Base-by-base conservation (phyloP, 2,329 filamentous ascomycete genomes). In the Trichoderma sp. region DNA sequence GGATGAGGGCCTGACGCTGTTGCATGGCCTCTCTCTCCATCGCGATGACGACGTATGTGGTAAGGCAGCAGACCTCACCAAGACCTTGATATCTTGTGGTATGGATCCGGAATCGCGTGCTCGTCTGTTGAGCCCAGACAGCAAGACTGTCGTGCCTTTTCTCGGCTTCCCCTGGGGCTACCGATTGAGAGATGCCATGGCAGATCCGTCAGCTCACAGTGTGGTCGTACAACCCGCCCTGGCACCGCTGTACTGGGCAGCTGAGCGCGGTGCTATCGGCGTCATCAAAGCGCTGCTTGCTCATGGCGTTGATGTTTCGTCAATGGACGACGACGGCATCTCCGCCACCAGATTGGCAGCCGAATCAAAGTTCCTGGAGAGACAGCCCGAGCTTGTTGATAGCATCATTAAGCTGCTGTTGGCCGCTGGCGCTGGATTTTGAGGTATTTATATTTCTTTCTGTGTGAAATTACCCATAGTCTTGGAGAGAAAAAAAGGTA, bases 1-100 rank as follows among this genome's bases (percentile, higher is more conserved):
- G 2, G 66, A 67, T 37, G 75, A 75, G 63, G 74, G 74, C 5
- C 74, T 73, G 73, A 74, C 72, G 12, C 59, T 70, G 15, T 60
- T 77, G 39, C 73, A 77, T 54, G 69, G 63, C 37, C 56, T 75
- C 15, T 69, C 70, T 1, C 63, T 71, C 5, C 54, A 69, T 19
- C 37, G 34, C 4, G 60, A 70, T 22, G 29, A 57, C 2, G 52
- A 67, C 5, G 35, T 25, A 5, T 65, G 25, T 27, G 48, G 54
- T 15, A 58, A 68, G 25, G 48, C 42, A 27, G 63, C 54, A 25
- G 19, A 59, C 12, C 34, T 73, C 8, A 42, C 71, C 12, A 50
- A 17, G 35, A 37, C 69, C 1, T 64, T 73, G 4, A 68, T 73
- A 15, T 12, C 15, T 3, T 29, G 29, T 4, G 71, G 72, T 52